Evolutionary conservation across 225 moss, liverwort and hornwort genomes (phyloP).

Genomic region (Pseudisothecium myosuroides): DNA sequence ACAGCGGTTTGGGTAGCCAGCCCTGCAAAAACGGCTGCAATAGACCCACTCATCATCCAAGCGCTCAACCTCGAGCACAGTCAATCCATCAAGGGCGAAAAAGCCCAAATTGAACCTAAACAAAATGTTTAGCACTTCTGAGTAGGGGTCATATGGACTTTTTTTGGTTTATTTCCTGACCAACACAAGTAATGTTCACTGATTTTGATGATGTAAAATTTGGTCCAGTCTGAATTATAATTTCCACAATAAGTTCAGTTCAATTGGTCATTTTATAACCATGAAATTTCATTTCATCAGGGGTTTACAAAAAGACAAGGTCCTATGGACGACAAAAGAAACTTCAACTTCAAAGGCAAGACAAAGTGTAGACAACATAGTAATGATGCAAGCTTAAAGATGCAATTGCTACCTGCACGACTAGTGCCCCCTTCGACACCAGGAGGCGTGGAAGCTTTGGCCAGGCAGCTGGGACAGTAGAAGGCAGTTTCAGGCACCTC

Average conservation of each 20-base stretch:
- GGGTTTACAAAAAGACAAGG: not conserved
- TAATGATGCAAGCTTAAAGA: not conserved
- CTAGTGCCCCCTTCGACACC: too few relatives aligned
- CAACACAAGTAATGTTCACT: not conserved
- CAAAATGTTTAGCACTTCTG: not conserved
- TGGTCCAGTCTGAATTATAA: not conserved
- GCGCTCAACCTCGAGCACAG: not conserved
- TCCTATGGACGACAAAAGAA: not conserved
- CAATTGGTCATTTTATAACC: not conserved
- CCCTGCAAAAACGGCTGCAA: constrained; percentile 19
- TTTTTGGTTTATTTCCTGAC: not conserved
- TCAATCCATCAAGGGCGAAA: not conserved
- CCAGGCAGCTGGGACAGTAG: too few relatives aligned
- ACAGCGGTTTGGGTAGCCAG: not conserved
- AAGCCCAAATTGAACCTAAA: not conserved
- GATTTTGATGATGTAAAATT: not conserved
- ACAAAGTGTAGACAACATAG: not conserved
- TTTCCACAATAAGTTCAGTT: not conserved
- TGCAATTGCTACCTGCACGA: too few relatives aligned
- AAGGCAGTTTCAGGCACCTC: too few relatives aligned
- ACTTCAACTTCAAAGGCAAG: not conserved
- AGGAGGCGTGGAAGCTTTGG: too few relatives aligned
- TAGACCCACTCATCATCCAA: not conserved
- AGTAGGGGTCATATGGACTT: not conserved
- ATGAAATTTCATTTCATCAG: not conserved